Conservation (phyloP, 495 filamentous ascomycete species). For the Parachaetomium inaequale region DNA sequence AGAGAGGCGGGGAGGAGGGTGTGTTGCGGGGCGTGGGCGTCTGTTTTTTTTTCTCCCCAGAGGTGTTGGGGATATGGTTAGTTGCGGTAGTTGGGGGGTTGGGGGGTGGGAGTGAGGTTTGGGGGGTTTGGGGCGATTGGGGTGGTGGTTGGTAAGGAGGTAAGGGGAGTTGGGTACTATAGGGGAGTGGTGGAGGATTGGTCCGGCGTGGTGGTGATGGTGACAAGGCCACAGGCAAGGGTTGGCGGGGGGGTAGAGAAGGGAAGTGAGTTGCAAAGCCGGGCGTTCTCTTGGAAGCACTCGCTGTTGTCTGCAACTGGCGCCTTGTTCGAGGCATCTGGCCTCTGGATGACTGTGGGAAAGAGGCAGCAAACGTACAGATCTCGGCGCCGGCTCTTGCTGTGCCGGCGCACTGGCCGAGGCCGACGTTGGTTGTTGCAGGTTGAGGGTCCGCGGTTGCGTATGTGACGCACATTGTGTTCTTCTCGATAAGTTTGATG, state of each 20-base stretch:
- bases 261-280: too few species aligned
- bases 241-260: too few species aligned
- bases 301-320: not conserved
- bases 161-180: too few species aligned
- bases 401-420: constrained; percentile 9
- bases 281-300: too few species aligned
- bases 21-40: not conserved
- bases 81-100: not conserved
- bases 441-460: not conserved
- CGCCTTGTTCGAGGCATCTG: not conserved
- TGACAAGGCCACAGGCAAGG: too few species aligned
- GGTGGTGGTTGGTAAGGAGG: too few species aligned
- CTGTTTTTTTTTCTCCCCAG: not conserved
- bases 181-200: too few species aligned
- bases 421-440: constrained; percentile 6
- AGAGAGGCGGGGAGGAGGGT: not conserved
- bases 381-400: constrained; percentile 4
- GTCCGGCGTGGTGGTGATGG: too few species aligned
- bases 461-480: not conserved
- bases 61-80: not conserved
- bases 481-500: not conserved
- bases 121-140: too few species aligned
- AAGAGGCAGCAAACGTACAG: not conserved
- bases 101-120: not conserved
- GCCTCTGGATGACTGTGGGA: not conserved